phyloP scores from a whole-genome alignment of 495 filamentous ascomycete genomes.

The Annulohypoxylon bovei region DNA sequence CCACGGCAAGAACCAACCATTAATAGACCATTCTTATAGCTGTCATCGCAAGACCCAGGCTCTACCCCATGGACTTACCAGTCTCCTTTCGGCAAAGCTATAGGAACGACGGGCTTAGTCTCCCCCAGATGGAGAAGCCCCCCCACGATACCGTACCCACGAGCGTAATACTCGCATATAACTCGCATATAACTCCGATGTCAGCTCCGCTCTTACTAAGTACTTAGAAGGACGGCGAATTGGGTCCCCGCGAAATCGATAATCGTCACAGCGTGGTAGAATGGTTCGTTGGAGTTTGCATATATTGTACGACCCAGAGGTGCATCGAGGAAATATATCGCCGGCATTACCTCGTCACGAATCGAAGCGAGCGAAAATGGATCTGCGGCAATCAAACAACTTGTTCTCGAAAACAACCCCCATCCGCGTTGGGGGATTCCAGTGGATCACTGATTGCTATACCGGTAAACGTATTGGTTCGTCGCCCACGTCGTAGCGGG shows the following conservation, averaged over 20 bases:
- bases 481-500: slow-evolving; percentile 31
- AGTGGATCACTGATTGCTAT: slow-evolving; percentile 39
- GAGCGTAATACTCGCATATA: not conserved
- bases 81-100: slow-evolving; percentile 29
- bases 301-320: slow-evolving; percentile 27
- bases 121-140: slow-evolving; percentile 18
- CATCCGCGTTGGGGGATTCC: slow-evolving; percentile 17
- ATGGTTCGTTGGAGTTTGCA: slow-evolving; percentile 29
- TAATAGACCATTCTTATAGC: not conserved
- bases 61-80: slow-evolving; percentile 16
- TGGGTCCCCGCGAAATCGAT: slow-evolving; percentile 4
- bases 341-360: slow-evolving; percentile 30
- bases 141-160: slow-evolving; percentile 29
- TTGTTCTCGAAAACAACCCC: slow-evolving; percentile 12
- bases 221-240: not conserved
- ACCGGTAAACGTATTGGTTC: slow-evolving; percentile 35
- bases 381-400: slow-evolving; percentile 34
- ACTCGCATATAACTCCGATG: slow-evolving; percentile 14
- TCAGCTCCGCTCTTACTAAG: slow-evolving; percentile 33
- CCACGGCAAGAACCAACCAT: not conserved
- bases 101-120: slow-evolving; percentile 28
- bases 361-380: slow-evolving; percentile 15
- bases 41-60: not conserved
- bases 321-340: slow-evolving; percentile 32
- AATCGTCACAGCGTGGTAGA: slow-evolving; percentile 1